These are phyloP conservation scores for Macrocystidia cucumis DNA, from an alignment of 1,284 basidiomycete species.

Conservation along the genomic window DNA sequence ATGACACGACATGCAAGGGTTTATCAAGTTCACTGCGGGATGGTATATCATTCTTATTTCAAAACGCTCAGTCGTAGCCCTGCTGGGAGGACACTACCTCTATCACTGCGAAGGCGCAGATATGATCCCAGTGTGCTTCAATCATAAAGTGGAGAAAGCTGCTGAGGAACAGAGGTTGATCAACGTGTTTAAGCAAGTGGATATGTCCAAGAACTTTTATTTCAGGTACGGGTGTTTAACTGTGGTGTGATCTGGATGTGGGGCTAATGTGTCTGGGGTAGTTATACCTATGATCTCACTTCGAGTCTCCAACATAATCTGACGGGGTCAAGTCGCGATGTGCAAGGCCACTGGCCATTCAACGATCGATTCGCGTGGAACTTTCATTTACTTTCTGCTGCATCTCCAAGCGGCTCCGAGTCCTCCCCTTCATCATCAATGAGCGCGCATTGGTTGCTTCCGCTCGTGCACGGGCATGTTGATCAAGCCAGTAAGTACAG, in stretches of 20 bases:
- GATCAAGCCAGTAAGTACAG: constrained; percentile 97
- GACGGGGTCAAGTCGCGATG: constrained; percentile 44
- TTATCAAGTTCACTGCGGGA: constrained; percentile 84
- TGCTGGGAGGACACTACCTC: constrained; percentile 94
- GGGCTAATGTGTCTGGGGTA: constrained; percentile 21
- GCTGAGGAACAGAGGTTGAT: constrained; percentile 82
- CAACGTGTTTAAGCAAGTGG: constrained; percentile 95
- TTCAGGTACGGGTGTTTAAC: constrained; percentile 67
- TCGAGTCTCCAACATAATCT: constrained; percentile 93
- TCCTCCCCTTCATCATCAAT: too few species aligned
- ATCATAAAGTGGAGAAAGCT: constrained; percentile 75
- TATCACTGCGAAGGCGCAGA: constrained; percentile 96
- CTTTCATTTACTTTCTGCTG: constrained; percentile 76
- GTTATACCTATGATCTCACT: constrained; percentile 96
- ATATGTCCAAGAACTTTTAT: constrained; percentile 98
- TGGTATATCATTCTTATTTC: constrained; percentile 92
- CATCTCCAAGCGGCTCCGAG: constrained; percentile 37
- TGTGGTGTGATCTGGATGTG: neutral
- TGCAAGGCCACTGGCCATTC: constrained; percentile 51
- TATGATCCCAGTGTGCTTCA: constrained; percentile 68
- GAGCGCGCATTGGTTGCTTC: constrained; percentile 82
- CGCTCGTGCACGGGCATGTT: constrained; percentile 93
- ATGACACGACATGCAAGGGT: too few species aligned
- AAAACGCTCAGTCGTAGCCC: constrained; percentile 86
- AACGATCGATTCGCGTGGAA: constrained; percentile 97